Conservation (phyloP, 371 early-diverging fungal species). For the Vairimorpha necatrix region DNA sequence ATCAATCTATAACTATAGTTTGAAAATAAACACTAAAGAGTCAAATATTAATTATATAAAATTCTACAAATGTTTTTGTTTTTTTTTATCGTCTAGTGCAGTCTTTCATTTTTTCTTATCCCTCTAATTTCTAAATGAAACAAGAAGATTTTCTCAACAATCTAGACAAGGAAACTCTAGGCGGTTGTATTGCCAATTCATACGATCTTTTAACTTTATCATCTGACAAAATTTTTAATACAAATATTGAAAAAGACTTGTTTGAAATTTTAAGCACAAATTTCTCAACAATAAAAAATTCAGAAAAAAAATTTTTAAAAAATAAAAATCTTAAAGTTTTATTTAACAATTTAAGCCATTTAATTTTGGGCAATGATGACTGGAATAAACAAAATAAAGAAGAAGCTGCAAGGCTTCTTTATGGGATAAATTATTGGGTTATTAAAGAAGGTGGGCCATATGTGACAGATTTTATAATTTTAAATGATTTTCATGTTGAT, state of each 20-base stretch:
- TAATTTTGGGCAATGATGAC: background rate
- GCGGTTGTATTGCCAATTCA: background rate
- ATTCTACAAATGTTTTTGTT: no score
- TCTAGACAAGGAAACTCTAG: background rate
- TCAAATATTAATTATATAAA: no score
- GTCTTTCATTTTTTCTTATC: no score
- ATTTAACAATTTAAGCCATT: background rate
- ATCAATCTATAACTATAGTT: no score
- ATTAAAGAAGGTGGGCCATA: background rate
- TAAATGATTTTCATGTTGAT: background rate
- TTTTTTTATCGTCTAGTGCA: no score
- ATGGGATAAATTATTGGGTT: constrained; percentile 6
- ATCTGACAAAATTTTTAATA: background rate
- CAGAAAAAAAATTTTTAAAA: background rate
- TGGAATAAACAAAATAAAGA: background rate
- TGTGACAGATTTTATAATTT: background rate
- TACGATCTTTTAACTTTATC: no score
- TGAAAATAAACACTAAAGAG: no score
- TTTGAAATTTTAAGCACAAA: background rate
- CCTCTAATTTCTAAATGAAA: background rate
- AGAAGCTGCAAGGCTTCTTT: background rate
- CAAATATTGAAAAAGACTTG: background rate
- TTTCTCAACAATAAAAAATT: background rate
- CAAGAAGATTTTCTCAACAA: background rate
- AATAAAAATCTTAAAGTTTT: background rate